phyloP scores from a whole-genome alignment of 495 filamentous ascomycete genomes.

The Xylaria grammica region DNA sequence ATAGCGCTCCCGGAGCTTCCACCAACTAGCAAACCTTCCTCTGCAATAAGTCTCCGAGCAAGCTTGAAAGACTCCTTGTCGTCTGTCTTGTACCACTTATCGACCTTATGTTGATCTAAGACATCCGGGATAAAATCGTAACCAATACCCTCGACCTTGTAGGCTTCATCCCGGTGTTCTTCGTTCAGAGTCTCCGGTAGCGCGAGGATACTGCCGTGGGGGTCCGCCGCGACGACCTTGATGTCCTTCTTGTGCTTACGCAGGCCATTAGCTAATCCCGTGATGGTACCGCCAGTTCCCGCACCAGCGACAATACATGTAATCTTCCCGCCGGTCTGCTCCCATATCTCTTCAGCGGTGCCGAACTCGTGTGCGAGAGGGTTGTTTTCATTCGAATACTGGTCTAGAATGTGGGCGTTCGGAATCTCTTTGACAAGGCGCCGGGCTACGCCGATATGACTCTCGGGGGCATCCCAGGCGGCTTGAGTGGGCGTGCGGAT shows the following conservation, averaged over 20 bases:
- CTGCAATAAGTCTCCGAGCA: slow-evolving; percentile 85
- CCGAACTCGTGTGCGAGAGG: slow-evolving; percentile 92
- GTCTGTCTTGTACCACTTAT: slow-evolving; percentile 97
- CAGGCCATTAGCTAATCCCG: slow-evolving; percentile 83
- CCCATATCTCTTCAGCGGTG: slow-evolving; percentile 96
- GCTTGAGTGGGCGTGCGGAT: slow-evolving; percentile 97
- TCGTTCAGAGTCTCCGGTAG: slow-evolving; percentile 78
- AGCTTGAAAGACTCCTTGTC: slow-evolving; percentile 90
- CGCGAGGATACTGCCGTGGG: slow-evolving; percentile 85
- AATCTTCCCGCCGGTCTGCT: slow-evolving; percentile 83
- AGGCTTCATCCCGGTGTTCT: slow-evolving; percentile 77
- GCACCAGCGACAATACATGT: slow-evolving; percentile 89
- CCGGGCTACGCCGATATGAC: slow-evolving; percentile 92
- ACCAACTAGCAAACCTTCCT: slow-evolving; percentile 93
- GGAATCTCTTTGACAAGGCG: slow-evolving; percentile 93
- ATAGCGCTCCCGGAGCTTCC: slow-evolving; percentile 94
- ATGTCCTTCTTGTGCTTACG: slow-evolving; percentile 83
- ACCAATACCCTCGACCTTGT: slow-evolving; percentile 98
- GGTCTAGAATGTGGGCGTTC: slow-evolving; percentile 94
- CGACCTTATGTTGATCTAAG: slow-evolving; percentile 78
- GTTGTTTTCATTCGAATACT: slow-evolving; percentile 92
- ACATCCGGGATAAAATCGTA: slow-evolving; percentile 99
- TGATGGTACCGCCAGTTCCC: slow-evolving; percentile 95
- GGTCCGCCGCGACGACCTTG: slow-evolving; percentile 90
- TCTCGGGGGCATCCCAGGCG: slow-evolving; percentile 91